Base-by-base conservation (phyloP, 2,329 filamentous ascomycete genomes). In the Paecilomyces sp. region DNA sequence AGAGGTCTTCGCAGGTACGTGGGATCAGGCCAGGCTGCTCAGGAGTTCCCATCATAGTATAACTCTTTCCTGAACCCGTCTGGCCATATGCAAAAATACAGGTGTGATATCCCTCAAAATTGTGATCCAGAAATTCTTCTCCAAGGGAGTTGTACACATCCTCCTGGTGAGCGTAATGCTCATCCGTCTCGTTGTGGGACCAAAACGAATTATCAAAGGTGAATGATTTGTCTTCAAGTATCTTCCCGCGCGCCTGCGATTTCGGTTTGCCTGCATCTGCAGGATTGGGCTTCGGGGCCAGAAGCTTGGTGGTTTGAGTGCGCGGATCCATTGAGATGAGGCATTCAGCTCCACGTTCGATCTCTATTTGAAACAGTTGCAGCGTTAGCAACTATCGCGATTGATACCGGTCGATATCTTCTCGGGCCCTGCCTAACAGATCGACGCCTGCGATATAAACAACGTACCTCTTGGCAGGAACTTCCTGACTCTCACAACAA, bases 61-160 rank as follows among this genome's bases (percentile, higher is more conserved):
- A 99, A 73, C 91, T 96, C 80, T 99, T 99, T 57, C 94, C 94
- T 0, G 92, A 96, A 25, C 94, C 94, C 0, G 94, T 99, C 80
- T 99, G 94, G 11, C 94, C 94, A 70, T 99, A 97, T 62, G 94
- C 94, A 72, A 99, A 97, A 67, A 99, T 99, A 75, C 94, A 99
- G 0, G 94, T 99, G 77, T 99, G 93, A 79, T 99, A 99, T 64
- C 94, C 94, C 72, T 97, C 92, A 69, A 99, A 99, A 78, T 99
- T 99, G 82, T 99, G 94, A 75, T 99, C 94, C 63, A 99, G 83
- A 67, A 99, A 97, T 71, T 97, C 94, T 74, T 97, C 92, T 58
- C 94, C 94, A 25, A 99, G 83, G 61, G 89, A 89, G 70, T 94
- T 91, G 81, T 99, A 97, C 59, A 99, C 89, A 69, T 97, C 90